Conservation (phyloP, 1,284 basidiomycete species). For the Veloporphyrellus conicus region DNA sequence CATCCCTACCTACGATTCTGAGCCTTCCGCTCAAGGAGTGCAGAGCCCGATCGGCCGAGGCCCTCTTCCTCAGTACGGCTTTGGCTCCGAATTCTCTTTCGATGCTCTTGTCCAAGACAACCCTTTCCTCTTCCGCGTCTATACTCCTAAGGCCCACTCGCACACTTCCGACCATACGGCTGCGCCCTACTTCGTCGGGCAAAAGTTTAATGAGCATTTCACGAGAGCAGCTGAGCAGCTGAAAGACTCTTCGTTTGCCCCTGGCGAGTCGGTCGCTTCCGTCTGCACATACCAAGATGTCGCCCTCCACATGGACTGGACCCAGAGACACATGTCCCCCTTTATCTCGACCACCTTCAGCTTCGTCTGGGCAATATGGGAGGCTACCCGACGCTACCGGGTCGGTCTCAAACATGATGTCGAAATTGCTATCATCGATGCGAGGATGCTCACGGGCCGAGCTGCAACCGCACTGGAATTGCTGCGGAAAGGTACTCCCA, state of each 20-base stretch:
- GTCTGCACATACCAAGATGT: slow-evolving; percentile 56
- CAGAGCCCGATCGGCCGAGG: slow-evolving; percentile 24
- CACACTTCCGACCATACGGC: slow-evolving; percentile 45
- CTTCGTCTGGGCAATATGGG: slow-evolving; percentile 76
- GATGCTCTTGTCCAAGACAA: slow-evolving; percentile 56
- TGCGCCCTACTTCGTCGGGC: slow-evolving; percentile 61
- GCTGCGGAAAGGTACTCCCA: slow-evolving; percentile 45
- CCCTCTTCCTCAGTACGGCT: slow-evolving; percentile 66
- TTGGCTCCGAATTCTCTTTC: slow-evolving; percentile 59
- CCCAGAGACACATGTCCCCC: slow-evolving; percentile 60
- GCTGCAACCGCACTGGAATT: slow-evolving; percentile 63
- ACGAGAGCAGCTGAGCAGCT: slow-evolving; percentile 40
- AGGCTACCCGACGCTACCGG: slow-evolving; percentile 68
- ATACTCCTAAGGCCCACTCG: slow-evolving; percentile 61
- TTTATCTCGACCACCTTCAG: slow-evolving; percentile 73
- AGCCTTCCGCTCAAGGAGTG: slow-evolving; percentile 10
- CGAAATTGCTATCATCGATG: slow-evolving; percentile 73
- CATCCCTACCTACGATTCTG: slow-evolving; percentile 11
- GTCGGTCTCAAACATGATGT: slow-evolving; percentile 65
- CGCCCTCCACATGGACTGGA: slow-evolving; percentile 67
- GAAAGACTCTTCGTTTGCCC: slow-evolving; percentile 21
- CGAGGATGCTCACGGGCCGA: slow-evolving; percentile 49
- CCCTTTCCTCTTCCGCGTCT: slow-evolving; percentile 71
- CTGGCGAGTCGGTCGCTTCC: slow-evolving; percentile 34
- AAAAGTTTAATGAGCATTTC: slow-evolving; percentile 53